Base-by-base conservation (phyloP, 2,329 filamentous ascomycete species). In the Trichoderma aggressivum region DNA sequence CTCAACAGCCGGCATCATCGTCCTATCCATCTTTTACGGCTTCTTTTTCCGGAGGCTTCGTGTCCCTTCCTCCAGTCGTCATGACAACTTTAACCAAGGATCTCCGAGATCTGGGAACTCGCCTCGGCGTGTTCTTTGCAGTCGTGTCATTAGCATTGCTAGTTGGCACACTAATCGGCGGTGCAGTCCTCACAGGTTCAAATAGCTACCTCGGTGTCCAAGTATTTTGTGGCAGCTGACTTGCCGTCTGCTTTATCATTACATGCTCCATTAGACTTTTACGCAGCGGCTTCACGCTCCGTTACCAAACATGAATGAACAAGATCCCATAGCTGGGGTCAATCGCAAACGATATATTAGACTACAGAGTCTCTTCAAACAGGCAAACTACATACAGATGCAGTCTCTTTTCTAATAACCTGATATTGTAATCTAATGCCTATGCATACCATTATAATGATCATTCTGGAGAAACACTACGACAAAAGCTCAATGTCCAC, bases 401-500 rank as follows among this genome's bases (percentile, higher is more conserved):
- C 21, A 53, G 24, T 14, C 47, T 53, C 11, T 53, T 32, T 56
- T 21, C 2, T 32, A 3, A 32, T 53, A 53, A 53, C 10, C 5
- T 21, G 24, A 53, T 12, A 24, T 53, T 21, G 3, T 53, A 53
- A 53, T 24, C 21, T 53, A 53, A 24, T 24, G 21, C 47, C n/a
- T 62, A 61, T 18, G 7, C 21, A 69, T 69, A 30, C 30, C 5
- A n/a, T 3, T 21, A 28, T 7, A 39, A 60, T 32, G 1, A 50
- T 21, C 3, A 50, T n/a, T 18, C 24, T 21, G 6, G 1, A 26
- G 7, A 55, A 16, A 7, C 26, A 12, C 12, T 69, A 69, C 21
- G 66, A 69, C 18, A 63, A 60, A 16, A 83, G 78, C 74, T 82
- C 81, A 74, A 83, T 75, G 70, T 83, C 79, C 61, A 84, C 76